Conservation (phyloP, 805 yeast species). For the Yarrowia bubula region DNA sequence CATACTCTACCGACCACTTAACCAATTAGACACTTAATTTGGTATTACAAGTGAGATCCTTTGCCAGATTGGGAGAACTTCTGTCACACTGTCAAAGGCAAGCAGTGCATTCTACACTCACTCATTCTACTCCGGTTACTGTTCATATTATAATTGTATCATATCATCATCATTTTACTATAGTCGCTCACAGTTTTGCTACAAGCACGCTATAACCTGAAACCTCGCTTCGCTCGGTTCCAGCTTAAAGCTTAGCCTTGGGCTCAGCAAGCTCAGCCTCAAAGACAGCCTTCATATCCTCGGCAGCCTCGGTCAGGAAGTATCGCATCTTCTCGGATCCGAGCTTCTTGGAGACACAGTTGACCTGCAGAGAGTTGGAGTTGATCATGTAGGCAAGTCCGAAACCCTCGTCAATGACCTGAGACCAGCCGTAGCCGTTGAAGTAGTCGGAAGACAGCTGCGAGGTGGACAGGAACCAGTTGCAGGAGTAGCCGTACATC, state of each 20-base stretch:
- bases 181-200: no score
- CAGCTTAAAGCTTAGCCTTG: constrained; percentile 40
- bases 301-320: constrained; percentile 74
- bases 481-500: constrained; percentile 66
- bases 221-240: not conserved
- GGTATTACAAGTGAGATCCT: no score
- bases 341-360: constrained; percentile 71
- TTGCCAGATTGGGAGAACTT: no score
- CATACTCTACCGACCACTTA: no score
- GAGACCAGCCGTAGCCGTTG: constrained; percentile 95
- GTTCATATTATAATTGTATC: no score
- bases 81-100: no score
- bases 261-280: constrained; percentile 36
- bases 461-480: constrained; percentile 87
- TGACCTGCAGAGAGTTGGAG: constrained; percentile 79
- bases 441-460: constrained; percentile 82
- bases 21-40: no score
- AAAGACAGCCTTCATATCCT: constrained; percentile 71
- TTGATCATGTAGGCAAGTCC: constrained; percentile 94
- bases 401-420: constrained; percentile 89
- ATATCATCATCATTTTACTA: constrained; percentile 2
- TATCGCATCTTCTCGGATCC: constrained; percentile 51
- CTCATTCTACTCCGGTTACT: no score
- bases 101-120: no score
- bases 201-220: no score